Percentiles rank a stretch among this genome's conserved stretches.
Conservation (phyloP, 2,329 filamentous ascomycete species). For the Epichloe coenophiala region DNA sequence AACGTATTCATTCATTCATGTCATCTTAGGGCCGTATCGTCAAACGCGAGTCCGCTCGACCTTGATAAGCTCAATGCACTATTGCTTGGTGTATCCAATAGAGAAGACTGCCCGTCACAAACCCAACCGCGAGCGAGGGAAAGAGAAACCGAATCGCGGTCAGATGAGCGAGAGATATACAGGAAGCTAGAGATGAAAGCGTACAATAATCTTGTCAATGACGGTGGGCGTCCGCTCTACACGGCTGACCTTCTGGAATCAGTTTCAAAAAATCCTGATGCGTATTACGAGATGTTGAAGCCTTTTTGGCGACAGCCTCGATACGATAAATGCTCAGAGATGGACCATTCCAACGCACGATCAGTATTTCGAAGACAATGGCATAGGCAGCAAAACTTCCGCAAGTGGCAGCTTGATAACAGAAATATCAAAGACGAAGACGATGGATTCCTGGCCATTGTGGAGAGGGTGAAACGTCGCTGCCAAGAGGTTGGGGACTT, state of each 20-base stretch:
- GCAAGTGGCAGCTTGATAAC: constrained; percentile 17
- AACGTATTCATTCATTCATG: background rate
- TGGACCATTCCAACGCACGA: background rate
- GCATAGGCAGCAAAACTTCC: constrained; percentile 17
- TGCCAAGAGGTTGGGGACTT: background rate
- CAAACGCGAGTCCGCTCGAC: constrained; percentile 8
- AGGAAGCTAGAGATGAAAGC: constrained; percentile 8
- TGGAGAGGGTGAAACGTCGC: constrained; percentile 4
- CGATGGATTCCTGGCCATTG: constrained; percentile 6
- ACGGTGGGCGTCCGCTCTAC: constrained; percentile 19
- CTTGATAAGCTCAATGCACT: constrained; percentile 10
- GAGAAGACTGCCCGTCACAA: background rate
- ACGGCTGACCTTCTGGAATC: constrained; percentile 14
- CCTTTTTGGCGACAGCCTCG: constrained; percentile 12
- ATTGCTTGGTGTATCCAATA: constrained; percentile 6
- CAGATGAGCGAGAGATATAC: background rate
- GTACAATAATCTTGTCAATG: constrained; percentile 17
- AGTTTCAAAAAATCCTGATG: constrained; percentile 10
- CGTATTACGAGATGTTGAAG: constrained; percentile 14
- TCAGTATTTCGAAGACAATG: constrained; percentile 15
- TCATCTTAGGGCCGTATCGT: background rate
- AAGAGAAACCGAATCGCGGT: background rate
- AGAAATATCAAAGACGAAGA: constrained; percentile 10
- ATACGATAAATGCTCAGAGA: background rate
- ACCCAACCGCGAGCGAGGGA: background rate